Percentiles rank a stretch among this genome's conserved stretches.
Evolutionary conservation across 305 asterid genomes (phyloP).

Genomic region (Withania somnifera): DNA sequence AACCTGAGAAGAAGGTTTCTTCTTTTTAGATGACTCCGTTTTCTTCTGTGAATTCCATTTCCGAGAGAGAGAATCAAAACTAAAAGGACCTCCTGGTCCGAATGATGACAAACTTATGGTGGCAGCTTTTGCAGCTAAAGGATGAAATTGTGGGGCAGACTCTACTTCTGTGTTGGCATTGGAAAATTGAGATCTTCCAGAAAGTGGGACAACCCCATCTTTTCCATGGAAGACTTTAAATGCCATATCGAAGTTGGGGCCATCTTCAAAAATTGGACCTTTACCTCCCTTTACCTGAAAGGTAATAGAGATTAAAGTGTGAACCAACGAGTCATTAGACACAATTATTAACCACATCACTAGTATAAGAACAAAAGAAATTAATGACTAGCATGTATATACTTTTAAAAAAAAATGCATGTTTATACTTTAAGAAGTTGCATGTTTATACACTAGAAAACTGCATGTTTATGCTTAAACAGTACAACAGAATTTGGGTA

Average conservation of each 20-base stretch:
- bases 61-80: conserved; percentile 50
- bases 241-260: conserved; percentile 60
- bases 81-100: conserved; percentile 72
- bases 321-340: not conserved
- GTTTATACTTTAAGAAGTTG: not conserved
- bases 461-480: not conserved
- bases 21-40: conserved; percentile 41
- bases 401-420: not conserved
- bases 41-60: conserved; percentile 36
- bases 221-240: conserved; percentile 75
- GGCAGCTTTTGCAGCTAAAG: conserved; percentile 62
- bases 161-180: conserved; percentile 23
- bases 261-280: conserved; percentile 91
- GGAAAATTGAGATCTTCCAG: conserved; percentile 18
- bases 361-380: not conserved
- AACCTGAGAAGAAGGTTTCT: conserved; percentile 41
- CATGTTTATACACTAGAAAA: not conserved
- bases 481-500: not conserved
- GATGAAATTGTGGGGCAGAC: conserved; percentile 39
- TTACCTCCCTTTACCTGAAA: conserved; percentile 39
- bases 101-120: conserved; percentile 69
- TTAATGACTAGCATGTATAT: not conserved
- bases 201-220: conserved; percentile 70
- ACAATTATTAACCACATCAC: not conserved
- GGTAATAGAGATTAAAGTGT: conserved; percentile 1